Evolutionary conservation across 352 stramenopile species (phyloP), one percentile per base, ranked within the genome.

Genomic region (Phytopythium helicoides): DNA sequence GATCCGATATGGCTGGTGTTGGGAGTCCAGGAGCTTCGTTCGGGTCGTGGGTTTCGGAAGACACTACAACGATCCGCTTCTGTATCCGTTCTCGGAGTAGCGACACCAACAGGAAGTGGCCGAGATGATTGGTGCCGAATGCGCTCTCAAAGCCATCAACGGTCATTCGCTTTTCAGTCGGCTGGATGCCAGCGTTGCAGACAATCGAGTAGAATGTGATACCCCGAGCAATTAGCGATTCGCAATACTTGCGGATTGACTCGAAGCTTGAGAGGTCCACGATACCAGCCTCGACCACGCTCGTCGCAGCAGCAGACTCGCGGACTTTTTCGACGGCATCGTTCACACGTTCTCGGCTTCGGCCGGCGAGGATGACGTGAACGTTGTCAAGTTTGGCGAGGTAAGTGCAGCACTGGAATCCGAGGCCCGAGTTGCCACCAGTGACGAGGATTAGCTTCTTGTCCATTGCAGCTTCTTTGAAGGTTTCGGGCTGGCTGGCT

Each of bases 61-160:
- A 64, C 6, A 76, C 31, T 21, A 79, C 51, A 38, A 79, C 63
- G 19, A 79, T 33, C 0, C 69, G 65, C 19, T 54, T 49, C n/a
- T 39, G 19, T n/a, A n/a, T n/a, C n/a, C n/a, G n/a, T 3, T 49
- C 38, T 10, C n/a, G 39, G 5, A 77, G 55, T 1, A 64, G 34
- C n/a, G 52, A 41, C 7, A 62, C n/a, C 39, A 46, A 22, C 39
- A 46, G 28, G 39, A 46, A 46, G 7, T 46, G 39, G 39, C 39
- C 39, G 8, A 46, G 21, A 22, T 46, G 39, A 6, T 46, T 48
- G 42, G 22, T 23, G 22, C 42, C 42, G 42, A 48, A 48, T 25
- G 42, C 35, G 22, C 12, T 35, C 23, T 50, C 26, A n/a, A 50
- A 38, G 1, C 44, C 44, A 23, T 50, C 44, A 14, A 14, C 25